phyloP scores from a whole-genome alignment of 2,329 filamentous ascomycete species.

The Neopestalotiopsis sp. region DNA sequence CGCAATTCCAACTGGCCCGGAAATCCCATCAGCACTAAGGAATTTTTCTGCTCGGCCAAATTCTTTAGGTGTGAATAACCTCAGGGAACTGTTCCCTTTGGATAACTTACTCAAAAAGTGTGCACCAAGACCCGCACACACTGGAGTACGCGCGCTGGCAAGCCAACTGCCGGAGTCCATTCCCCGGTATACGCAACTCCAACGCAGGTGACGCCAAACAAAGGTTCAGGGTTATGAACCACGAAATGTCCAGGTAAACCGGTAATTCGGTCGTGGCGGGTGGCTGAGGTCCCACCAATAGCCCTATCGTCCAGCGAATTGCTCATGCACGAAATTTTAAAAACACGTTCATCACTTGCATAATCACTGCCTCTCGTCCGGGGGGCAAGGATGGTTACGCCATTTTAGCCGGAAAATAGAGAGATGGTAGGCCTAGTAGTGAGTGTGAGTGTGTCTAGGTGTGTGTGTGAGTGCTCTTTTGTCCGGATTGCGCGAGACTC shows the following conservation, averaged over 20 bases:
- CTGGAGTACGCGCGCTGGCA: not conserved
- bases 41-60: not conserved
- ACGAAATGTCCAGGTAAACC: not conserved
- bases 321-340: constrained; percentile 1
- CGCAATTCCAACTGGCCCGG: not conserved
- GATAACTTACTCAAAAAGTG: no score
- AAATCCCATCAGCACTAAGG: not conserved
- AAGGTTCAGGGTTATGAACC: not conserved
- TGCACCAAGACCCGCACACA: no score
- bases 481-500: constrained; percentile 1
- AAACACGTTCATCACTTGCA: not conserved
- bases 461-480: not conserved
- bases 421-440: not conserved
- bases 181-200: not conserved
- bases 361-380: constrained; percentile 5
- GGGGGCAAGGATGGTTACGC: constrained; percentile 5
- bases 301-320: not conserved
- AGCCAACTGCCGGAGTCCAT: not conserved
- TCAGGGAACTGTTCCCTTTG: not conserved
- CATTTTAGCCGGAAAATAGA: constrained; percentile 3
- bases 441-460: no score
- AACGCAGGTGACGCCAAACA: not conserved
- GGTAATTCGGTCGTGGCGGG: not conserved
- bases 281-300: not conserved
- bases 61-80: not conserved